These are phyloP conservation scores for Podila horticola DNA, from an alignment of 192 early-diverging fungal species.

Conservation along the genomic window DNA sequence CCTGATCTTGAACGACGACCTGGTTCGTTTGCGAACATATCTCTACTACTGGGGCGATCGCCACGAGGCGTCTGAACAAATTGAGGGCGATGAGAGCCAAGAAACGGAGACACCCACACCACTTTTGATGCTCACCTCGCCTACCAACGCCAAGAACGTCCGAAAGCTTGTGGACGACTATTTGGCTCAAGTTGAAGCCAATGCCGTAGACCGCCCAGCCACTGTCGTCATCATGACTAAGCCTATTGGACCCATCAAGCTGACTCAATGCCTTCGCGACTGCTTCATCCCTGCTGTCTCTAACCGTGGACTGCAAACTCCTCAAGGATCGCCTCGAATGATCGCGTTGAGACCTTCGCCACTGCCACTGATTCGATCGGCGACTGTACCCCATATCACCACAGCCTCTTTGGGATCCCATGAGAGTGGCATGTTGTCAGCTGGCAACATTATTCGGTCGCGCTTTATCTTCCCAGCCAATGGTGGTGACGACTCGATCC, in stretches of 20 bases:
- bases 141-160: conserved; percentile 17
- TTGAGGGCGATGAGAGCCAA: not conserved
- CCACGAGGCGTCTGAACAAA: not conserved
- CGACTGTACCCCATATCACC: conserved; percentile 33
- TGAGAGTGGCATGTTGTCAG: conserved; percentile 22
- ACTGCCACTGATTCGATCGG: conserved; percentile 29
- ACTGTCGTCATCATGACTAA: conserved; percentile 41
- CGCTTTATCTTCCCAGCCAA: conserved; percentile 20
- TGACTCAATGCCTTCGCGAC: conserved; percentile 43
- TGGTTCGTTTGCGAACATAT: conserved; percentile 23
- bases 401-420: conserved; percentile 22
- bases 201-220: conserved; percentile 21
- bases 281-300: conserved; percentile 46
- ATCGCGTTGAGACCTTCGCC: not conserved
- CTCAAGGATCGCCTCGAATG: conserved; percentile 32
- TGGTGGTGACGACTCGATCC: not conserved
- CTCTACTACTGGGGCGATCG: conserved; percentile 26
- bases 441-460: conserved; percentile 26
- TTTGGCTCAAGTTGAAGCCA: conserved; percentile 20
- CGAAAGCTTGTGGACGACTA: conserved; percentile 36
- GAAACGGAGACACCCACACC: conserved; percentile 20
- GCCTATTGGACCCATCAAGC: conserved; percentile 41
- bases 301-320: conserved; percentile 18
- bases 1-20: conserved; percentile 42
- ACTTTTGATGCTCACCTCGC: conserved; percentile 25